phyloP scores from a whole-genome alignment of 495 filamentous ascomycete species.

The Mycothermus thermophilus region DNA sequence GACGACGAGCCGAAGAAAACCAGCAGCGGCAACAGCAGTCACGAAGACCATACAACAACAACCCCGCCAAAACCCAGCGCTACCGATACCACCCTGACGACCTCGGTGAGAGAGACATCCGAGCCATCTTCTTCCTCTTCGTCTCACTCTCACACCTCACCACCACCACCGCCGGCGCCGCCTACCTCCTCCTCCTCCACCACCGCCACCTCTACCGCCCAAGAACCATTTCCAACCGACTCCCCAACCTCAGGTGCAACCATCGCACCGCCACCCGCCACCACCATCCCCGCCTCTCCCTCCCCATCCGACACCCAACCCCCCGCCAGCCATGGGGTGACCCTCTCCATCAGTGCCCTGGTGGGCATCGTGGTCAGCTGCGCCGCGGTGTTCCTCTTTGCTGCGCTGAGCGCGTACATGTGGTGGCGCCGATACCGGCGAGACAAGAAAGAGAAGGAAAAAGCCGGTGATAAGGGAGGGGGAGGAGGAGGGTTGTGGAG shows the following conservation, averaged over 20 bases:
- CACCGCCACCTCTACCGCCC: background rate
- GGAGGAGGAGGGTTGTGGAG: too few species aligned
- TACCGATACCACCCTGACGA: too few species aligned
- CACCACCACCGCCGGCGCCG: background rate
- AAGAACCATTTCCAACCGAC: background rate
- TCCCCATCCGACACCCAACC: background rate
- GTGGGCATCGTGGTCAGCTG: slow-evolving; percentile 12
- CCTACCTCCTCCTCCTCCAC: background rate
- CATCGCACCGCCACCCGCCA: background rate
- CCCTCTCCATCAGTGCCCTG: slow-evolving; percentile 7
- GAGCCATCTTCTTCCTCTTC: too few species aligned
- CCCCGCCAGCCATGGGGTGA: slow-evolving; percentile 6
- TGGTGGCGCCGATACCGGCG: slow-evolving; percentile 7
- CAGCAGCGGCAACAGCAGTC: too few species aligned
- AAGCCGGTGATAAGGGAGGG: too few species aligned
- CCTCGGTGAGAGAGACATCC: too few species aligned
- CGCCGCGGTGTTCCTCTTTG: slow-evolving; percentile 6
- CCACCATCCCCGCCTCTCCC: slow-evolving; percentile 2
- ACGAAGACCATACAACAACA: too few species aligned
- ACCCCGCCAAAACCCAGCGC: too few species aligned
- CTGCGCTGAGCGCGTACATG: slow-evolving; percentile 4
- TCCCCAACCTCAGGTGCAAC: background rate
- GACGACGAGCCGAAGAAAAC: too few species aligned
- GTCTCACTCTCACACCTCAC: background rate
- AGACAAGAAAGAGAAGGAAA: slow-evolving; percentile 4